Percentiles rank a stretch among this genome's conserved stretches.
phyloP scores from a whole-genome alignment of 1,139 yeast genomes.

The Wickerhamiella infanticola region DNA sequence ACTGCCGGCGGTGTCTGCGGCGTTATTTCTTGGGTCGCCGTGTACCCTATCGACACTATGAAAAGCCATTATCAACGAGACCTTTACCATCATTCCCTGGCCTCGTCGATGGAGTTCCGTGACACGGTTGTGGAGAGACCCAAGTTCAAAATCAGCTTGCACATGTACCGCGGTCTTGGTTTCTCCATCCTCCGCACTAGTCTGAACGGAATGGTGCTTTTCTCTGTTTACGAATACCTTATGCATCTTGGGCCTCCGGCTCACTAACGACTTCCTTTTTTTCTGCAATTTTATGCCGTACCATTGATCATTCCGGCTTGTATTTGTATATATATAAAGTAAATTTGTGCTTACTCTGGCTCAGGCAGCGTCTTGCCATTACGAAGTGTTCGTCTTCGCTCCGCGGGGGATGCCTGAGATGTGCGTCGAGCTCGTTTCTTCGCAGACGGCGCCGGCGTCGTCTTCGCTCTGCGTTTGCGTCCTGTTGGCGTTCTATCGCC shows the following conservation, averaged over 20 bases:
- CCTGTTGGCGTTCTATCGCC: neutral
- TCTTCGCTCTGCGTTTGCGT: neutral
- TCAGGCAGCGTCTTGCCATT: neutral
- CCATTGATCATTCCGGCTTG: no score
- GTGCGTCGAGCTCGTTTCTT: neutral
- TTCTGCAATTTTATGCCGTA: no score
- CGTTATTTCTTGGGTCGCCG: slow-evolving; percentile 50
- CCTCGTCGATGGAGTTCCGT: slow-evolving; percentile 20
- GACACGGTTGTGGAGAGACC: slow-evolving; percentile 15
- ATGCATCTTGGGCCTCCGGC: slow-evolving; percentile 4
- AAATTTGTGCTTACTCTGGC: neutral
- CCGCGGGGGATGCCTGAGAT: neutral
- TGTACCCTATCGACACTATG: slow-evolving; percentile 69
- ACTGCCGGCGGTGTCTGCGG: slow-evolving; percentile 76
- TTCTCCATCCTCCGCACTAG: slow-evolving; percentile 59
- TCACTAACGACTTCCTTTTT: no score
- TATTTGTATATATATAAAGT: no score
- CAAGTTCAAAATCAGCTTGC: slow-evolving; percentile 11
- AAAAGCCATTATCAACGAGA: slow-evolving; percentile 65
- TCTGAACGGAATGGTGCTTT: slow-evolving; percentile 59
- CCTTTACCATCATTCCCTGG: slow-evolving; percentile 47
- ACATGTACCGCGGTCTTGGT: slow-evolving; percentile 62
- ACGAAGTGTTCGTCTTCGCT: neutral
- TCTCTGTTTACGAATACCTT: slow-evolving; percentile 52
- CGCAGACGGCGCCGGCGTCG: neutral